Evolutionary conservation across 176 grass and related monocot species (phyloP), one percentile per base, ranked within the genome.

Genomic region (Cenchrus fungigraminus): DNA sequence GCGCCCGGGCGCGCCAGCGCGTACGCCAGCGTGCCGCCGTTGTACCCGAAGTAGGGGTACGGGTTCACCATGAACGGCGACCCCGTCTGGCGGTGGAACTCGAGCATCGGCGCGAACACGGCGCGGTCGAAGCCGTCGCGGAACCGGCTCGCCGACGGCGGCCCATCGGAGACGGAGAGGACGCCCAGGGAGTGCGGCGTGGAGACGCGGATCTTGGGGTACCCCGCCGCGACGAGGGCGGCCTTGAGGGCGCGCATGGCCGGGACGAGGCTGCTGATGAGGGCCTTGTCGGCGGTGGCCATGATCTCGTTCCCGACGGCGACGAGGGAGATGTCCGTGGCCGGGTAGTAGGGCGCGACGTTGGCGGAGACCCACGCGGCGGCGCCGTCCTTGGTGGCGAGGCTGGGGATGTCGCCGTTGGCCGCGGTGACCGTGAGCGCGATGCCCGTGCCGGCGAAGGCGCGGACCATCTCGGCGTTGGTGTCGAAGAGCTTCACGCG

Each of bases 31-130:
- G 91, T 98, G 3, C 28, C 83, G 45, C 91, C 82, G n/a, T 89
- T 95, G 91, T 95, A 98, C 4, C 91, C 92, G 77, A 98, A 98
- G 83, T 98, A 98, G 9, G 93, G 96, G 66, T 98, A 98, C n/a
- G 96, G 50, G 84, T 98, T 98, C 68, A 98, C 82, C 12, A 95
- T 14, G 68, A 98, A 95, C 13, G 96, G 91, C 9, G 93, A 88
- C 57, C 51, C 43, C 6, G 87, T 90, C 20, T 47, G 51, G 12
- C 71, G 87, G 83, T 85, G 96, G 89, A 95, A 95, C 37, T 90
- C 84, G 1, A 98, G 89, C 96, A 98, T 95, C 5, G 96, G 96
- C 16, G 79, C 76, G 86, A 98, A 91, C n/a, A 98, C 83, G n/a
- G 45, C 45, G 6, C 68, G 79, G 47, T 95, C 89, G 70, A 75